A percentile compares a stretch with the other conserved stretches of the same genome.
Conservation (phyloP, 257 asterid species). For the Apocynum venetum region DNA sequence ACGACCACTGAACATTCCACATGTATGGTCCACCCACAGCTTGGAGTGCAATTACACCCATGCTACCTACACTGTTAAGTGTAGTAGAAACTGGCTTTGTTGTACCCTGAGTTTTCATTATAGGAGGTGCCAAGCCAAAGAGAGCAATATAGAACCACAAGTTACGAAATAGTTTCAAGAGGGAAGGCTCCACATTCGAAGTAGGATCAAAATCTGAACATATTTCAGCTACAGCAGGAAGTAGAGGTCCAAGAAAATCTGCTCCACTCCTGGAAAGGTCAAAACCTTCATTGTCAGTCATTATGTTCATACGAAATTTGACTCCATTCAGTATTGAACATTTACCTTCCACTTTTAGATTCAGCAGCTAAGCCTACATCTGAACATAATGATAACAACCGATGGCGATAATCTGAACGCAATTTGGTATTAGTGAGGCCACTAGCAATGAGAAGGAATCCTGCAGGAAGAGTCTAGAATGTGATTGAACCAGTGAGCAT, state of each 20-base stretch:
- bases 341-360: conserved; percentile 86
- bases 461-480: conserved; percentile 99
- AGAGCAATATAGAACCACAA: conserved; percentile 99
- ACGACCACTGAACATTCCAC: conserved; percentile 83
- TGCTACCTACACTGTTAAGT: conserved; percentile 70
- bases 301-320: conserved; percentile 20
- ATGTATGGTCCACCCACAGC: conserved; percentile 95
- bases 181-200: conserved; percentile 85
- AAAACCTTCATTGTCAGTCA: conserved; percentile 28
- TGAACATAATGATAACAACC: conserved; percentile 93
- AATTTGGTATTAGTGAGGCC: conserved; percentile 63
- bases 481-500: conserved; percentile 75
- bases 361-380: conserved; percentile 99
- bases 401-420: conserved; percentile 93
- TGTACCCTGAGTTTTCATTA: conserved; percentile 52
- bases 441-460: conserved; percentile 78
- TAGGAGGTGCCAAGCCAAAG: conserved; percentile 97
- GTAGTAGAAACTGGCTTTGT: conserved; percentile 72
- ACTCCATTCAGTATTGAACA: conserved; percentile 13
- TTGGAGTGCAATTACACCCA: conserved; percentile 74
- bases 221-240: conserved; percentile 96
- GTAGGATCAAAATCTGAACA: conserved; percentile 97
- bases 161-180: conserved; percentile 90
- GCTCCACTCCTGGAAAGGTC: conserved; percentile 88
- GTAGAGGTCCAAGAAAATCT: conserved; percentile 97